These are phyloP conservation scores for Thalassiosira livingstoniorum DNA, from an alignment of 352 stramenopile species.

Conservation along the genomic window DNA sequence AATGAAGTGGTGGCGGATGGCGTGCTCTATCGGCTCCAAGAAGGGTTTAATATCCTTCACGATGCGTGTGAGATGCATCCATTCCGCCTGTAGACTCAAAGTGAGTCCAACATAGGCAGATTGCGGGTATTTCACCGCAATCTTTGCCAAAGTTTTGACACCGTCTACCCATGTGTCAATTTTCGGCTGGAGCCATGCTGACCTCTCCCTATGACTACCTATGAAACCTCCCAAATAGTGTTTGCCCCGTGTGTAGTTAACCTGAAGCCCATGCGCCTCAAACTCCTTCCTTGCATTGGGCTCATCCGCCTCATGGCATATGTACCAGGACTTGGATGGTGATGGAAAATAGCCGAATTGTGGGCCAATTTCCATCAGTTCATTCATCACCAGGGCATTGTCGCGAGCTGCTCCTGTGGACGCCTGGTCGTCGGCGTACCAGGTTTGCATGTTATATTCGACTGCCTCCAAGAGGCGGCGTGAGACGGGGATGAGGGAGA, in stretches of 20 bases:
- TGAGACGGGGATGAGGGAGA: conserved; percentile 13
- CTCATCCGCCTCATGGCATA: not conserved
- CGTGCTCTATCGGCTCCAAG: too few species aligned
- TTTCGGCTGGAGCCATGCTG: too few species aligned
- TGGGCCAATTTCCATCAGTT: not conserved
- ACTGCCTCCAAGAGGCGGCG: not conserved
- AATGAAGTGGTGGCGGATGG: too few species aligned
- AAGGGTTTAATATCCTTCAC: too few species aligned
- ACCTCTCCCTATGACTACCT: too few species aligned
- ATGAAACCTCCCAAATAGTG: conserved; percentile 40
- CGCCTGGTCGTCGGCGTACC: conserved; percentile 30
- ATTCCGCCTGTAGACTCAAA: too few species aligned
- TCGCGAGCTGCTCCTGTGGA: not conserved
- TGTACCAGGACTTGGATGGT: conserved; percentile 12
- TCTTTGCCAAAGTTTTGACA: too few species aligned
- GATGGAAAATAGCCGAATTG: conserved; percentile 23
- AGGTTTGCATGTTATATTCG: conserved; percentile 2
- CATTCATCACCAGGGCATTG: not conserved
- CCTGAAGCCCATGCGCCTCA: not conserved
- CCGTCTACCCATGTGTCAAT: too few species aligned
- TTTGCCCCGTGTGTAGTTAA: conserved; percentile 10
- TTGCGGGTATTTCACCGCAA: too few species aligned
- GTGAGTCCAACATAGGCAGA: too few species aligned
- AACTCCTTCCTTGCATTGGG: not conserved
- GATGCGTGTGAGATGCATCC: too few species aligned